Conservation (phyloP, 805 yeast species). For the Wickerhamiella lipophila region DNA sequence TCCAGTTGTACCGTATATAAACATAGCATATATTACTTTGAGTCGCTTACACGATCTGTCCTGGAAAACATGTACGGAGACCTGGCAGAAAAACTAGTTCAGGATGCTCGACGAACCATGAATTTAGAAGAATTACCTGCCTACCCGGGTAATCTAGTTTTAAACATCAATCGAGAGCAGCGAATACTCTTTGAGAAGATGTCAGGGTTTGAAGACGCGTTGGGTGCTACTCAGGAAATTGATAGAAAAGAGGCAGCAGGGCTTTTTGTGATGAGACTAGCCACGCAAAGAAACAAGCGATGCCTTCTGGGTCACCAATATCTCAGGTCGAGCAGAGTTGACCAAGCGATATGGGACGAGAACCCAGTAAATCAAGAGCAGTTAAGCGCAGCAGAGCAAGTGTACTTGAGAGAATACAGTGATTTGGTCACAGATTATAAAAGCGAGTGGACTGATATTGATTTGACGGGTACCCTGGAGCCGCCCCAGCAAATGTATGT, state of each 20-base stretch:
- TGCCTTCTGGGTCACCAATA: constrained; percentile 76
- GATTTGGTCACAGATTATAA: constrained; percentile 64
- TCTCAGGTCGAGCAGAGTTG: constrained; percentile 54
- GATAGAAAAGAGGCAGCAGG: constrained; percentile 27
- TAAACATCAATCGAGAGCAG: constrained; percentile 59
- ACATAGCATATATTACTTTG: too few species aligned
- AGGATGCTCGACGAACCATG: constrained; percentile 72
- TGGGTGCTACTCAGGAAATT: constrained; percentile 27
- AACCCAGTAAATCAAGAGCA: constrained; percentile 30
- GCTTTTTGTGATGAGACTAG: constrained; percentile 52
- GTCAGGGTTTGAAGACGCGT: constrained; percentile 47
- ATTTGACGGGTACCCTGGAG: constrained; percentile 72
- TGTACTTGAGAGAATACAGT: constrained; percentile 57
- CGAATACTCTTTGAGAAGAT: constrained; percentile 28
- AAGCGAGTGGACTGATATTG: constrained; percentile 69
- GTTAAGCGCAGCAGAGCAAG: constrained; percentile 68
- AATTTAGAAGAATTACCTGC: constrained; percentile 52
- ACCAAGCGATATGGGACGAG: constrained; percentile 50
- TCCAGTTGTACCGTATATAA: too few species aligned
- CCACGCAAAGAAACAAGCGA: constrained; percentile 79
- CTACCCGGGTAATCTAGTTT: constrained; percentile 59
- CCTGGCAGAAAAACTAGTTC: constrained; percentile 62
- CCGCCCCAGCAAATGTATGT: constrained; percentile 89
- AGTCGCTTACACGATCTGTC: neutral
- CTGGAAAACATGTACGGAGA: constrained; percentile 70